A percentile compares a stretch with the other conserved stretches of the same genome.
phyloP scores from a whole-genome alignment of 768 basidiomycete species.

The Lentinula guzmanii region DNA sequence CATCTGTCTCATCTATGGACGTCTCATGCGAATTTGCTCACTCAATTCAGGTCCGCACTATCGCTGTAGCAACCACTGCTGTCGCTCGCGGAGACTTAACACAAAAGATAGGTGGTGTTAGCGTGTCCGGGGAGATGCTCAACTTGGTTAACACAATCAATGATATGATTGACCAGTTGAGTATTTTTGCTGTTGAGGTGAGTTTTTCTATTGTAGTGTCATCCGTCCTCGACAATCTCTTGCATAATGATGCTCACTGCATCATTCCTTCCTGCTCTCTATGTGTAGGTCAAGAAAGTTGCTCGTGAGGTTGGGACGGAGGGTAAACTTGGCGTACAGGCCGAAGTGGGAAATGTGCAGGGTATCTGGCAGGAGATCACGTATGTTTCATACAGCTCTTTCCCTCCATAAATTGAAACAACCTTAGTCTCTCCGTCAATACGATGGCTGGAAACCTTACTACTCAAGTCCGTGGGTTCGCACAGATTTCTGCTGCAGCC shows the following conservation, averaged over 20 bases:
- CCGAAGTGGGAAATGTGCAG: conserved; percentile 93
- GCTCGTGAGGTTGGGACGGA: conserved; percentile 97
- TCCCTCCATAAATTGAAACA: not conserved
- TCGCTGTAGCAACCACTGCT: conserved; percentile 49
- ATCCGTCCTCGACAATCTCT: no score
- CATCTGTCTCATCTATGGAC: conserved; percentile 19
- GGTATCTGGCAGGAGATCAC: conserved; percentile 99
- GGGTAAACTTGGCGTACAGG: conserved; percentile 97
- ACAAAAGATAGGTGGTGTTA: conserved; percentile 88
- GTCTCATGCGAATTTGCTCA: not conserved
- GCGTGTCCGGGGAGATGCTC: conserved; percentile 95
- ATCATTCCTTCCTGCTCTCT: conserved; percentile 51
- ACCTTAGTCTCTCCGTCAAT: conserved; percentile 81
- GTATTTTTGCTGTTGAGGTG: conserved; percentile 46
- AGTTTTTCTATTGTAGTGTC: conserved; percentile 8
- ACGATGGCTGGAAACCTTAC: conserved; percentile 96
- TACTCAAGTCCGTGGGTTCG: conserved; percentile 98
- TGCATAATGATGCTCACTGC: not conserved
- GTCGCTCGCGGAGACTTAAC: conserved; percentile 93
- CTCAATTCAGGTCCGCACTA: conserved; percentile 10
- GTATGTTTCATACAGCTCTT: conserved; percentile 38
- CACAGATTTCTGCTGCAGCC: conserved; percentile 96
- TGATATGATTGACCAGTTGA: conserved; percentile 62
- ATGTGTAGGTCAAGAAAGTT: conserved; percentile 83
- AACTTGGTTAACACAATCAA: conserved; percentile 97